Evolutionary conservation across 2,329 filamentous ascomycete genomes (phyloP).

Genomic region (Beauveria rudraprayagi): DNA sequence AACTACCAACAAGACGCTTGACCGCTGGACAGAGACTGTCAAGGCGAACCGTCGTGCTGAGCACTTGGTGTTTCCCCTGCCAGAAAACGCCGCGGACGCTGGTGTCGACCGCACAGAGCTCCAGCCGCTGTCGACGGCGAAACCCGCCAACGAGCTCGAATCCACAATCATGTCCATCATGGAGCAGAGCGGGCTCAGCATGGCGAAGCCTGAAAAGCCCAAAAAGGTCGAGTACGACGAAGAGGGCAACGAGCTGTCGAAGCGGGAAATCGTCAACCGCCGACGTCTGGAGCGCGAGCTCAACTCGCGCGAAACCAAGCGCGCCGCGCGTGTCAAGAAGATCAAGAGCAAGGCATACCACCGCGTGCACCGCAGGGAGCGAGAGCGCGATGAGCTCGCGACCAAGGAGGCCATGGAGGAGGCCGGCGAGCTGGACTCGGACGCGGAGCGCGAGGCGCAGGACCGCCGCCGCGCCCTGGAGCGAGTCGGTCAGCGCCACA

Average conservation of each 20-base stretch:
- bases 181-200: slow-evolving; percentile 73
- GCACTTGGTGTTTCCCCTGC: slow-evolving; percentile 79
- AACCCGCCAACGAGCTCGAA: slow-evolving; percentile 73
- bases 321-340: slow-evolving; percentile 91
- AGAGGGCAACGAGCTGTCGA: slow-evolving; percentile 62
- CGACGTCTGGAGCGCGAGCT: slow-evolving; percentile 75
- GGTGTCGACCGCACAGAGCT: slow-evolving; percentile 56
- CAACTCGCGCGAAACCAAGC: slow-evolving; percentile 79
- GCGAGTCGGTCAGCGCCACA: slow-evolving; percentile 76
- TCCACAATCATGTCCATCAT: slow-evolving; percentile 80
- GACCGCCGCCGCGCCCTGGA: slow-evolving; percentile 75
- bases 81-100: slow-evolving; percentile 57
- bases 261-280: slow-evolving; percentile 63
- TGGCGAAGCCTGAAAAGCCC: slow-evolving; percentile 35
- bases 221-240: slow-evolving; percentile 58
- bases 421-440: slow-evolving; percentile 54
- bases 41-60: slow-evolving; percentile 89
- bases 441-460: slow-evolving; percentile 53
- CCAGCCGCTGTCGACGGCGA: slow-evolving; percentile 53
- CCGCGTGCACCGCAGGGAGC: slow-evolving; percentile 76
- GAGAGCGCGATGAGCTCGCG: slow-evolving; percentile 45
- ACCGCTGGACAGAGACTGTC: slow-evolving; percentile 90
- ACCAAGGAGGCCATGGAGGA: slow-evolving; percentile 44
- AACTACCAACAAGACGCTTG: slow-evolving; percentile 84
- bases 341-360: slow-evolving; percentile 98